Evolutionary conservation across 805 yeast genomes (phyloP), one percentile per base, ranked within the genome.

Genomic region (Wickerhamomyces alni): DNA sequence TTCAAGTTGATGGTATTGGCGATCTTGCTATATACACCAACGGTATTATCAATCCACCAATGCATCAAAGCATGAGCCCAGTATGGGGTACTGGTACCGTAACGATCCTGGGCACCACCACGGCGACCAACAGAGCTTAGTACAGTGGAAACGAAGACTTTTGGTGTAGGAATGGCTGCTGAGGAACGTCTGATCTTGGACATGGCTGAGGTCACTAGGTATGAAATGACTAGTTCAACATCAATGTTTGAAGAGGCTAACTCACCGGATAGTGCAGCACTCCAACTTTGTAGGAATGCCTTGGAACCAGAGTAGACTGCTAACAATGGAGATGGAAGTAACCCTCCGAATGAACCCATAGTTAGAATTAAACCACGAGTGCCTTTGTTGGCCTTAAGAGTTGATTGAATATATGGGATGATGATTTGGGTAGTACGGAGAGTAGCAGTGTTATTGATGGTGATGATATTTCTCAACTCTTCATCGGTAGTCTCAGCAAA

Each of bases 271-370:
- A 93, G 70, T 1, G 96, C 88, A 37, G 75, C 67, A 36, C 93
- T 85, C 98, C 99, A 93, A 43, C 80, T 77, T 66, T 93, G 97
- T 58, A 93, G 72, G 62, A 93, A 93, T 7, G 95, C 87, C 68
- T 93, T 93, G 35, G 97, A 87, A 18, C 99, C 99, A 16, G 97
- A 84, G 67, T 93, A 93, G 10, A 89, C 84, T 16, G 98, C 95
- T 52, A 93, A 73, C 51, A 79, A 72, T 17, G 99, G 98, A 11
- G 96, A 82, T 40, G 99, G 98, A 35, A 87, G 70, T 50, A 89
- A 72, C 4, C 98, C 99, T 39, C 96, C 95, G 58, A 93, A 91
- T 4, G 98, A 91, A 33, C 98, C 97, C 96, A 93, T 87, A 24
- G 93, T 88, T 51, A 93, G 69, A 43, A 93, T 76, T 54, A 93